A percentile compares a stretch with the other conserved stretches of the same genome.
These are phyloP conservation scores for Cordyceps pruinosa DNA, from an alignment of 2,329 filamentous ascomycete species.

Conservation along the genomic window DNA sequence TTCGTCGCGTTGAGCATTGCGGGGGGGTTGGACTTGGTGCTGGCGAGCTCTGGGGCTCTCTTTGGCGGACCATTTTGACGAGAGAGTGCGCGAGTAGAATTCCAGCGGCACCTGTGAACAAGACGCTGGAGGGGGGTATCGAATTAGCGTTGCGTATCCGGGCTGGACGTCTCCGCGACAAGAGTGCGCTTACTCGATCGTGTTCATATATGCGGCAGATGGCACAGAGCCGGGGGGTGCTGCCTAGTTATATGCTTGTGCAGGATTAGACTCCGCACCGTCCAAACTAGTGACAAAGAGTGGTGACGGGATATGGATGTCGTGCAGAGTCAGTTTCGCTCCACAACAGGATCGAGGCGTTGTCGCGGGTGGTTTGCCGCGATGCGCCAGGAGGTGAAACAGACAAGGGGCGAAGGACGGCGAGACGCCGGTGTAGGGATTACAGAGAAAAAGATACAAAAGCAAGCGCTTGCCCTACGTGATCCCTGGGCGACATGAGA, in stretches of 20 bases:
- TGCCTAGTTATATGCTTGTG: background rate
- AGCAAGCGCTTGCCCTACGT: background rate
- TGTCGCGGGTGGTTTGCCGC: background rate
- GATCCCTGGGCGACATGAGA: background rate
- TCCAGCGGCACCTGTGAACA: slow-evolving; percentile 2
- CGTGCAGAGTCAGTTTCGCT: background rate
- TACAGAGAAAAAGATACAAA: background rate
- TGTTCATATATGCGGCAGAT: slow-evolving; percentile 1
- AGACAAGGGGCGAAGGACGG: background rate
- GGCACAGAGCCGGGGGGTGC: background rate
- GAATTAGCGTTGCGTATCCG: background rate
- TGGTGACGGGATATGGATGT: background rate
- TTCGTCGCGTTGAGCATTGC: background rate
- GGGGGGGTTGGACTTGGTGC: background rate
- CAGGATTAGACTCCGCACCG: background rate
- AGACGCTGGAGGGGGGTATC: background rate
- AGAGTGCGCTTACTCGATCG: slow-evolving; percentile 5
- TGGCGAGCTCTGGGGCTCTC: background rate
- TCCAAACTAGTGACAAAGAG: background rate
- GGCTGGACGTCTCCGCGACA: background rate
- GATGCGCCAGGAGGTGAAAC: background rate
- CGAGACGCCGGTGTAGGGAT: background rate
- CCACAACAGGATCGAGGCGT: background rate
- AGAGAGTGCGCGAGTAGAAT: slow-evolving; percentile 4
- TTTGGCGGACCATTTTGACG: slow-evolving; percentile 5